Base-by-base conservation (phyloP, 805 yeast species). In the Spathaspora arborariae region DNA sequence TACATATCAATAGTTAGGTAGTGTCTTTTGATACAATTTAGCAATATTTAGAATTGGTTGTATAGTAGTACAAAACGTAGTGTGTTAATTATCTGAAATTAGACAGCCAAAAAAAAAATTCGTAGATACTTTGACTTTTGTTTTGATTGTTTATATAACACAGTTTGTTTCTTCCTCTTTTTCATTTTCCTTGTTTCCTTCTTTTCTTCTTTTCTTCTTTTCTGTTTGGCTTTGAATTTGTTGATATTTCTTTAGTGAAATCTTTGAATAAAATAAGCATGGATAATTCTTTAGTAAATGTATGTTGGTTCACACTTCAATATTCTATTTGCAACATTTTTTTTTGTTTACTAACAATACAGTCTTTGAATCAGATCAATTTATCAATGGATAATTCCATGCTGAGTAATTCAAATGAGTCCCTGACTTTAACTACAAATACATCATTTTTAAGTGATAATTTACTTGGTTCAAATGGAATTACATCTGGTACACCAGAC, bases 261-360 rank as follows among this genome's bases (percentile, higher is more conserved):
- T 13, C 16, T 30, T 10, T 30, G 5, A 3, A 30, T 30, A 16
- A 13, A 15, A 30, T 13, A 15, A 13, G n/a, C 71, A 2, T 44
- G 47, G 15, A 39, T 18, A 43, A 43, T 22, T 20, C 27, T 36
- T 13, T 43, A 22, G 45, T 26, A 13, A 33, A 24, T 39, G 26
- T 46, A 45, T 19, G 36, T 36, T 10, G 13, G 10, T 16, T 16
- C 19, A 5, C 20, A 35, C n/a, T n/a, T n/a, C n/a, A n/a, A n/a
- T 35, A 24, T 13, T 16, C 4, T 35, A 5, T 35, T 19, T 30
- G 35, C 35, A 30, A 15, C 35, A 30, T 3, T 10, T 30, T 7
- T 27, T 7, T 27, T 27, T 22, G n/a, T n/a, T 30, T 42, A 42
- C 45, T 42, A 42, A 42, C 45, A 11, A 10, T 13, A 20, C 13